Conservation (phyloP, 352 stramenopile genomes). For the Pythium diclinum region DNA sequence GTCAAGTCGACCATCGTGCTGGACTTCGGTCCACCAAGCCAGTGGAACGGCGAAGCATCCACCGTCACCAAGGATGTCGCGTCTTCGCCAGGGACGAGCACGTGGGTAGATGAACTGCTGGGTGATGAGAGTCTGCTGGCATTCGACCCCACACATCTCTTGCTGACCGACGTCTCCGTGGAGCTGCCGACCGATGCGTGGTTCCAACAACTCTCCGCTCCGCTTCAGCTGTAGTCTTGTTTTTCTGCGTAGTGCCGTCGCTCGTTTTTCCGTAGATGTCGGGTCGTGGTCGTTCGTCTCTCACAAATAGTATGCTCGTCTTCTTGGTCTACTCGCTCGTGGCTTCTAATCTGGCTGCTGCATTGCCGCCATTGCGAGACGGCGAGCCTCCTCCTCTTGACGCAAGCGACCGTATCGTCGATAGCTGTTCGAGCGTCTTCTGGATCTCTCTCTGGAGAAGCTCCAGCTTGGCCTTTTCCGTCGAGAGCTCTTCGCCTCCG, state of each 20-base stretch:
- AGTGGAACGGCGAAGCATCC: constrained; percentile 36
- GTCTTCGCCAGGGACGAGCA: constrained; percentile 17
- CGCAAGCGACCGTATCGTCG: constrained; percentile 27
- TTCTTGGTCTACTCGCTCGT: background rate
- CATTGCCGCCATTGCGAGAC: background rate
- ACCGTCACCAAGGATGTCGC: constrained; percentile 22
- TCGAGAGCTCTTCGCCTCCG: constrained; percentile 39
- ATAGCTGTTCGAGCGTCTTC: constrained; percentile 49
- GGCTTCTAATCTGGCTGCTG: background rate
- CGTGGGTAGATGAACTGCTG: constrained; percentile 50
- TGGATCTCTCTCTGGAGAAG: constrained; percentile 57
- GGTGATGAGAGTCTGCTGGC: constrained; percentile 29
- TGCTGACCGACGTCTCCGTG: constrained; percentile 6
- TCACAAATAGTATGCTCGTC: background rate
- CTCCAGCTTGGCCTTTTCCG: constrained; percentile 56
- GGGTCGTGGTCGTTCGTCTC: background rate
- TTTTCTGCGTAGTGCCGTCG: background rate
- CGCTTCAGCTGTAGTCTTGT: constrained; percentile 8
- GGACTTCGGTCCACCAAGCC: constrained; percentile 54
- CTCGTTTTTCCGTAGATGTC: background rate
- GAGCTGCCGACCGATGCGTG: constrained; percentile 15
- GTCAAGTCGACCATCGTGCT: constrained; percentile 31
- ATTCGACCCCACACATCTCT: constrained; percentile 14
- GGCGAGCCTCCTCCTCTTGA: constrained; percentile 5
- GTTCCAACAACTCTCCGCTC: constrained; percentile 19